Conservation (phyloP, 352 stramenopile species). For the Globisporangium okanoganense region DNA sequence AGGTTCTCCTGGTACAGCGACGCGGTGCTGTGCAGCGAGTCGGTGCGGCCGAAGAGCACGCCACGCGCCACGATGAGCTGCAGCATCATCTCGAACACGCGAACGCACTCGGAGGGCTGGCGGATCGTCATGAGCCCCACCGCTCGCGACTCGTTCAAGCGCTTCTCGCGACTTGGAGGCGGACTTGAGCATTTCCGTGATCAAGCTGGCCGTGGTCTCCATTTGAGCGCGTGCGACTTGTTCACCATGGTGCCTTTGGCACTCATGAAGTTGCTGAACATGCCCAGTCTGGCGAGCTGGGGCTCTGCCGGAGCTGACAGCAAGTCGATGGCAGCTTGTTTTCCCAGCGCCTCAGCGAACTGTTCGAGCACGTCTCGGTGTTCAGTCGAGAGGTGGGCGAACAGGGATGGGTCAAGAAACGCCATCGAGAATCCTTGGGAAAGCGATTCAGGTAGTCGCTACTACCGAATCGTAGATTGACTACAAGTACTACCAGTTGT, state of each 20-base stretch:
- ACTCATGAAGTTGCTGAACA: neutral
- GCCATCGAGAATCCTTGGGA: neutral
- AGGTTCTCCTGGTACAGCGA: conserved; percentile 33
- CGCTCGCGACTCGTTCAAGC: too few relatives aligned
- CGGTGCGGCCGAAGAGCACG: conserved; percentile 13
- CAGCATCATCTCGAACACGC: conserved; percentile 50
- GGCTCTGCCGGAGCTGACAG: neutral
- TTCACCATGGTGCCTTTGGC: too few relatives aligned
- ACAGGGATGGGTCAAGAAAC: neutral
- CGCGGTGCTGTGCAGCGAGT: conserved; percentile 22
- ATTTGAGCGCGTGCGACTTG: too few relatives aligned
- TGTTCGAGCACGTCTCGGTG: neutral
- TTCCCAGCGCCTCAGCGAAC: neutral
- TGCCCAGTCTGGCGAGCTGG: neutral
- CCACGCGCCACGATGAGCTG: conserved; percentile 44
- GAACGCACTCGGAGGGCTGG: conserved; percentile 29
- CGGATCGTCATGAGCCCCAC: conserved; percentile 25
- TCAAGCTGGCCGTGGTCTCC: too few relatives aligned
- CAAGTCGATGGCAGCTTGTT: neutral
- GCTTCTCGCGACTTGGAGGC: too few relatives aligned
- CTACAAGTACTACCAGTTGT: neutral
- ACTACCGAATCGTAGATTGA: conserved; percentile 9
- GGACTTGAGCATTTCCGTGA: too few relatives aligned
- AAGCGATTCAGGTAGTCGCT: neutral
- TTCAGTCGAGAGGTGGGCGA: neutral